Base-by-base conservation (phyloP, 305 asterid genomes). In the Solanum hybrid region DNA sequence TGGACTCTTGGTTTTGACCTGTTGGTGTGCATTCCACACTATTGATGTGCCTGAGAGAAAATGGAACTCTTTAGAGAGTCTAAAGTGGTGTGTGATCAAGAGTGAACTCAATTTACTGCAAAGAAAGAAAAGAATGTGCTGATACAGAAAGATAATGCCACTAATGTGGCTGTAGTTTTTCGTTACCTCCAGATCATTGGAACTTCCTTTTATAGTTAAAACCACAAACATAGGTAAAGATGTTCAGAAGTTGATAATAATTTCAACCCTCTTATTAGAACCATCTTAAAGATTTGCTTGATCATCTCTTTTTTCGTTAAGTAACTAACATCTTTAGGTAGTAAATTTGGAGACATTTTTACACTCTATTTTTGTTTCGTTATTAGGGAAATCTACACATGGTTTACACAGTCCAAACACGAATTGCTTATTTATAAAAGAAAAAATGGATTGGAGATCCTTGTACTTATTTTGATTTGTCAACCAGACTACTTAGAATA, bases 41-140 rank as follows among this genome's bases (percentile, higher is more conserved):
- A 95, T 93, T 72, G 99, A 97, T 86, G 98, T 97, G 79, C 98
- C 98, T 97, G 91, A 56, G 80, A 91, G 84, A 35, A 85, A 17
- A 37, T 76, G 34, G 72, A 66, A 14, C 35, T 11, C 64, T 27
- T 72, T 29, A 77, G 88, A 24, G 78, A 24, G 78, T 27, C 75
- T 37, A 76, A 69, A 85, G 35, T 87, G 80, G 17, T 31, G 10
- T 5, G 27, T 38, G 86, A 79, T 40, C 60, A 24, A 22, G 34
- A 79, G 60, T 6, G n/a, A 37, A 37, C 46, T 79, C 56, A 79
- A 79, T 7, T 42, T 12, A 42, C 35, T 42, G 87, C 87, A 81
- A 42, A 27, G 87, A 81, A 2, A 2, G 69, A 46, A 27, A 14
- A 81, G 71, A 26, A 81, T 42, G 87, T 27, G 10, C 71, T 42